Base-by-base conservation (phyloP, 2,329 filamentous ascomycete species). In the Talaromyces sp. region DNA sequence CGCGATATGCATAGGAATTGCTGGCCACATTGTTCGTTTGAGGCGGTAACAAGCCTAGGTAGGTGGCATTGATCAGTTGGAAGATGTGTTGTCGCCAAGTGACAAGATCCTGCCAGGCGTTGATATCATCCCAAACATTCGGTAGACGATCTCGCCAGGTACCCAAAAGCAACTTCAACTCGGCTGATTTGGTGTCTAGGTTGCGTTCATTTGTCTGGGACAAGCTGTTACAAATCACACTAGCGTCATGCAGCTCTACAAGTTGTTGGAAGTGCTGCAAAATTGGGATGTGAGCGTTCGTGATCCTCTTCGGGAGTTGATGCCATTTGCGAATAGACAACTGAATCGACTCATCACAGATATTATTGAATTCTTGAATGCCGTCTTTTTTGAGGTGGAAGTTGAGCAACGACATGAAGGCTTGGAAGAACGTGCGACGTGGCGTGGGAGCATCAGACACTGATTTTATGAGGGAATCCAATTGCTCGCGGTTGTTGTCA, bases 41-140 rank as follows among this genome's bases (percentile, higher is more conserved):
- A 18, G 86, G 88, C 1, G 92, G 93, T 42, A 98, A 81, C 52
- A 99, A 84, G 60, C 87, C 86, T 11, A 99, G 84, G 72, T 99
- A 99, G 0, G 92, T 96, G 56, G 86, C 87, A 74, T 99, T 99
- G 79, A 99, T 98, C 25, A 99, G 84, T 63, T 92, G 90, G 80
- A 99, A 99, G 65, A 99, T 97, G 76, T 99, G 95, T 74, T 99
- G 96, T 68, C 95, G 88, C 95, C 95, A 99, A 1, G 95, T 99
- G n/a, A 99, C 95, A 44, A 99, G 82, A 73, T 99, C 96, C 75
- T 99, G 95, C 95, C 95, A 99, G 42, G 95, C 92, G 67, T 96
- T 96, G 76, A 99, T 99, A 75, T 99, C 95, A 74, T 99, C 95
- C 95, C 95, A 99, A 3, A 96, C 90, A 72, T 99, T 99, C 1